These are phyloP conservation scores for Suillus clintonianus DNA, from an alignment of 768 basidiomycete genomes.

Conservation along the genomic window DNA sequence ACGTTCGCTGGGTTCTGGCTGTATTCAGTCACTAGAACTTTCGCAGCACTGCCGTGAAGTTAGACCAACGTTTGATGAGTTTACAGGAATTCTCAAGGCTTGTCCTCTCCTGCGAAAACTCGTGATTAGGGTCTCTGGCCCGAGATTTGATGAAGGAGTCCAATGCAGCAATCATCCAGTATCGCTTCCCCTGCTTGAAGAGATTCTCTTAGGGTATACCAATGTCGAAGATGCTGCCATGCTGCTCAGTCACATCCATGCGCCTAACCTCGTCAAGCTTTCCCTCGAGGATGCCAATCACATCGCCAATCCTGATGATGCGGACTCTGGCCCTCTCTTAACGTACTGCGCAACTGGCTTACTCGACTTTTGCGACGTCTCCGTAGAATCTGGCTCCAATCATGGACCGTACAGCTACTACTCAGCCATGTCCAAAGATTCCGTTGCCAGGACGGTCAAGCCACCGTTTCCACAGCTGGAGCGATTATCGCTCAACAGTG, in stretches of 20 bases:
- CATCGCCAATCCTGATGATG: constrained; percentile 39
- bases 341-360: constrained; percentile 26
- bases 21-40: constrained; percentile 45
- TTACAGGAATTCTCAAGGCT: constrained; percentile 43
- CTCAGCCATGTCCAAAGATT: constrained; percentile 15
- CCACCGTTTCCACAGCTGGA: constrained; percentile 39
- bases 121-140: constrained; percentile 51
- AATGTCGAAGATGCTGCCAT: constrained; percentile 38
- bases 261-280: constrained; percentile 40
- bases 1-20: constrained; percentile 14
- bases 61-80: constrained; percentile 49
- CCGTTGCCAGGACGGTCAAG: constrained; percentile 12
- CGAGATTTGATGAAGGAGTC: constrained; percentile 19
- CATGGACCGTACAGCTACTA: background rate
- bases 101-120: constrained; percentile 45
- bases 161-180: constrained; percentile 29
- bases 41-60: constrained; percentile 54
- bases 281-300: constrained; percentile 48
- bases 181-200: constrained; percentile 38
- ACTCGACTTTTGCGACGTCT: constrained; percentile 8
- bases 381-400: background rate
- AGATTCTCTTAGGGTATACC: constrained; percentile 48
- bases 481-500: constrained; percentile 35
- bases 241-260: constrained; percentile 43
- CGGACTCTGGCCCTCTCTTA: constrained; percentile 43